These are phyloP conservation scores for Talaromyces pinophilus DNA, from an alignment of 2,329 filamentous ascomycete species.

Conservation along the genomic window DNA sequence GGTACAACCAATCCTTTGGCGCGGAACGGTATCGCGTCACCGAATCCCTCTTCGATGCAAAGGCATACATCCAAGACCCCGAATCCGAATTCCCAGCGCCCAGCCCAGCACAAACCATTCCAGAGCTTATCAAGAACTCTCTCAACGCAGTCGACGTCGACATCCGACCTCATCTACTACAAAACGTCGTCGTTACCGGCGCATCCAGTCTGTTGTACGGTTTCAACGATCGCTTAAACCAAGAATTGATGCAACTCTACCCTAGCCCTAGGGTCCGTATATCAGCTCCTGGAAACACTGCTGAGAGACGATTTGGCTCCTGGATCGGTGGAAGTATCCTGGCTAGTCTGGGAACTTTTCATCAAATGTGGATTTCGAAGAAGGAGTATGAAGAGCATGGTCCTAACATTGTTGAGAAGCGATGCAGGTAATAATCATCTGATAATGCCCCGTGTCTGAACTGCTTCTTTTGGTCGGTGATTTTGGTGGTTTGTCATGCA, in stretches of 20 bases:
- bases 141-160: constrained; percentile 85
- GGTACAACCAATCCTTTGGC: constrained; percentile 93
- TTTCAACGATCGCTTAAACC: constrained; percentile 86
- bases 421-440: constrained; percentile 75
- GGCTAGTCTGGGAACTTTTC: constrained; percentile 92
- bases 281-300: constrained; percentile 79
- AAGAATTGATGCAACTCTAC: constrained; percentile 77
- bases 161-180: constrained; percentile 76
- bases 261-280: constrained; percentile 86
- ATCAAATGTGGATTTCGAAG: constrained; percentile 98
- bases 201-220: constrained; percentile 84
- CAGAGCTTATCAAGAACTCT: constrained; percentile 75
- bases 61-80: constrained; percentile 63
- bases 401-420: constrained; percentile 85
- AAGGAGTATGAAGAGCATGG: constrained; percentile 99
- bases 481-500: background rate
- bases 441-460: background rate
- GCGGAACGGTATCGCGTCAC: constrained; percentile 81
- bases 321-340: constrained; percentile 98
- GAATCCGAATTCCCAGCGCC: constrained; percentile 52
- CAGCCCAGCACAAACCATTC: constrained; percentile 76
- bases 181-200: constrained; percentile 90
- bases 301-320: constrained; percentile 85
- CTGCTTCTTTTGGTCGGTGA: background rate
- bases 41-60: constrained; percentile 89